A percentile compares a stretch with the other conserved stretches of the same genome.
phyloP scores from a whole-genome alignment of 352 stramenopile species.

The Phytophthora ohioensis region DNA sequence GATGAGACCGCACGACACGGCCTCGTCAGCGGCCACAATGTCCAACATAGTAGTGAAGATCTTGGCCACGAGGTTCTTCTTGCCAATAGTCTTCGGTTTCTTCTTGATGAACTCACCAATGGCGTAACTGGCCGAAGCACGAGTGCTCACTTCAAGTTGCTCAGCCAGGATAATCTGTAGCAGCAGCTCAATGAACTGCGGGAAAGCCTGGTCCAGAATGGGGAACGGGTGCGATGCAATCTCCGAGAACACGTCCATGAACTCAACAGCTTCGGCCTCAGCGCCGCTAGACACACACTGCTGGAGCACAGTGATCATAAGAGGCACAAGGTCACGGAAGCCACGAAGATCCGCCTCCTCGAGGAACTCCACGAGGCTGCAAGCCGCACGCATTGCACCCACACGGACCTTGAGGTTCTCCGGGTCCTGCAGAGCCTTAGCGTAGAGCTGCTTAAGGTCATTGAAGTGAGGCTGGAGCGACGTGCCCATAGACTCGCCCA shows the following conservation, averaged over 20 bases:
- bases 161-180: slow-evolving; percentile 84
- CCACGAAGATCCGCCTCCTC: slow-evolving; percentile 74
- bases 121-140: slow-evolving; percentile 81
- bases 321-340: slow-evolving; percentile 80
- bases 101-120: slow-evolving; percentile 90
- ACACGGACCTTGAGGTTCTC: slow-evolving; percentile 87
- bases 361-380: slow-evolving; percentile 83
- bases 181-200: slow-evolving; percentile 84
- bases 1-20: slow-evolving; percentile 86
- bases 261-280: slow-evolving; percentile 85
- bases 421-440: slow-evolving; percentile 74
- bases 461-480: slow-evolving; percentile 84
- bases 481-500: slow-evolving; percentile 93
- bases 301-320: slow-evolving; percentile 89
- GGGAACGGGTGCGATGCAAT: slow-evolving; percentile 87
- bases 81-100: slow-evolving; percentile 91
- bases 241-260: slow-evolving; percentile 89
- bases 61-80: slow-evolving; percentile 83
- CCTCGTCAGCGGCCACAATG: slow-evolving; percentile 80
- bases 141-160: slow-evolving; percentile 80
- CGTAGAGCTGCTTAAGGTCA: slow-evolving; percentile 84
- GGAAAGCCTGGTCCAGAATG: slow-evolving; percentile 84
- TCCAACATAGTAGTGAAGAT: slow-evolving; percentile 91
- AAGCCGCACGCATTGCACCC: slow-evolving; percentile 82
- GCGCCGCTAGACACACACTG: slow-evolving; percentile 83